Percentiles rank a stretch among this genome's conserved stretches.
phyloP scores from a whole-genome alignment of 768 basidiomycete genomes.

The Termitomyces sp. region DNA sequence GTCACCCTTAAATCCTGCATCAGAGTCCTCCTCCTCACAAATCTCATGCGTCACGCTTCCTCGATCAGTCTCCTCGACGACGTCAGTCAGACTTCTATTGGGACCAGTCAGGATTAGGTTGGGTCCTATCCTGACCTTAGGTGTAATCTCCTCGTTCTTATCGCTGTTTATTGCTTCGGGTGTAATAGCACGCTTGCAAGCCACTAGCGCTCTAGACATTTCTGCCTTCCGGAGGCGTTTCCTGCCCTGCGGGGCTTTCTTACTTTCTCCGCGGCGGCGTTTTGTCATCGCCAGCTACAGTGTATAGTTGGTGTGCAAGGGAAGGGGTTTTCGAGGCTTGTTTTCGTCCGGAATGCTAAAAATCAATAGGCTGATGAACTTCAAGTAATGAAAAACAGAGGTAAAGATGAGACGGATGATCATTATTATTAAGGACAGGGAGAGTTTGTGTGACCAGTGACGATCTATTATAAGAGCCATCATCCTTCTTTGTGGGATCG shows the following conservation, averaged over 20 bases:
- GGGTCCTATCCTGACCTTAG: constrained; percentile 3
- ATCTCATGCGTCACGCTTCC: not conserved
- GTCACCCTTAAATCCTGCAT: not conserved
- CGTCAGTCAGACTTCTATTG: not conserved
- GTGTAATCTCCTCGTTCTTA: not conserved
- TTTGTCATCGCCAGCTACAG: not conserved
- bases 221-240: not conserved
- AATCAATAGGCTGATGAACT: not conserved
- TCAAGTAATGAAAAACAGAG: too few relatives aligned
- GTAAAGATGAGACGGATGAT: not conserved
- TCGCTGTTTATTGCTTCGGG: not conserved
- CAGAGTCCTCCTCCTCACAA: not conserved
- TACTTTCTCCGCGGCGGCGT: not conserved
- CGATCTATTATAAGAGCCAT: constrained; percentile 1
- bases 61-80: not conserved
- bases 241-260: not conserved
- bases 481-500: constrained; percentile 16
- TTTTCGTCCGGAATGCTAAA: too few relatives aligned
- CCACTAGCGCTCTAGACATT: not conserved
- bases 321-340: not conserved
- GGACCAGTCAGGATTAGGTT: constrained; percentile 1
- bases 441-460: not conserved
- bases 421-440: not conserved
- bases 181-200: not conserved
- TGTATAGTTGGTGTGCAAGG: too few relatives aligned